Conservation (phyloP, 2,329 filamentous ascomycete genomes). For the Claviceps digitariae region DNA sequence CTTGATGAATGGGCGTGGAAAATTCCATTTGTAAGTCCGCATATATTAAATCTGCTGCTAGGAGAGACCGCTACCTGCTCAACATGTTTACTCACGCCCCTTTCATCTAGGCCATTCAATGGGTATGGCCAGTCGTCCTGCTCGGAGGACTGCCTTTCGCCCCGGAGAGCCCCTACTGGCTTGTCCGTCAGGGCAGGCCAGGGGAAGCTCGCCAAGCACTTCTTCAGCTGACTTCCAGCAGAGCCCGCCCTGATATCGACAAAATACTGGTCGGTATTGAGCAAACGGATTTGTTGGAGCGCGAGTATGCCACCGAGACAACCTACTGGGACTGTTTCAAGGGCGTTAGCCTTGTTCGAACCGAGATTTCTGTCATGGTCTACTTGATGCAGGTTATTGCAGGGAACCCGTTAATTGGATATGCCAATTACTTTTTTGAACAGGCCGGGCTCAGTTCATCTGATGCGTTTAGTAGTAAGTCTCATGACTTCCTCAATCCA, state of each 20-base stretch:
- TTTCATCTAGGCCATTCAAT: slow-evolving; percentile 27
- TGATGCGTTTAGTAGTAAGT: slow-evolving; percentile 12
- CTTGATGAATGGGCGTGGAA: slow-evolving; percentile 32
- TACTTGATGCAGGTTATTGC: slow-evolving; percentile 53
- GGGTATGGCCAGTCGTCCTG: slow-evolving; percentile 34
- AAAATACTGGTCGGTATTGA: slow-evolving; percentile 40
- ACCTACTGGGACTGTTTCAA: slow-evolving; percentile 38
- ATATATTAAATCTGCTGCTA: too few relatives aligned
- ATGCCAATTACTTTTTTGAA: slow-evolving; percentile 34
- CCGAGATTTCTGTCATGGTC: slow-evolving; percentile 44
- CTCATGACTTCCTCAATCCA: background rate
- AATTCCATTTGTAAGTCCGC: slow-evolving; percentile 11
- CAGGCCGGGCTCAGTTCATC: slow-evolving; percentile 17
- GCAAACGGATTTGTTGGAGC: slow-evolving; percentile 43
- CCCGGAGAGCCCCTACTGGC: slow-evolving; percentile 37
- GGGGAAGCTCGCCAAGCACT: slow-evolving; percentile 28
- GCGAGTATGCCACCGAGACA: slow-evolving; percentile 32
- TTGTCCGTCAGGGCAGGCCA: slow-evolving; percentile 27
- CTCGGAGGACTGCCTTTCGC: slow-evolving; percentile 31
- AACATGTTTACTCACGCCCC: background rate
- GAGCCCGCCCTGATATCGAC: slow-evolving; percentile 11
- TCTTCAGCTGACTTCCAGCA: slow-evolving; percentile 27
- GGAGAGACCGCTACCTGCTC: background rate
- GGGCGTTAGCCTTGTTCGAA: slow-evolving; percentile 35
- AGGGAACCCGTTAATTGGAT: slow-evolving; percentile 51